Evolutionary conservation across 192 early-diverging fungal genomes (phyloP).

Genomic region (Backusella parvicylindrica): DNA sequence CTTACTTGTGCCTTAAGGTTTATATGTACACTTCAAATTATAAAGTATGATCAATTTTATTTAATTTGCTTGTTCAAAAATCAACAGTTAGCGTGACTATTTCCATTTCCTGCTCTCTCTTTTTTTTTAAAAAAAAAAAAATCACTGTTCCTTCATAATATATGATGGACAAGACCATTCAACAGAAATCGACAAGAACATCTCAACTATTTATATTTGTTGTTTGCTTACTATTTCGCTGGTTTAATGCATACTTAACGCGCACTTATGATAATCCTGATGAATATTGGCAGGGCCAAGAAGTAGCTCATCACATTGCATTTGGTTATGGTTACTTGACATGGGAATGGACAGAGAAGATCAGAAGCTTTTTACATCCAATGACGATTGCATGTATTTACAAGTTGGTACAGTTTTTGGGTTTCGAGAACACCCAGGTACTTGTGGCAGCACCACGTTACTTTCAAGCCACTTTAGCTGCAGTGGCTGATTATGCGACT

Average conservation of each 20-base stretch:
- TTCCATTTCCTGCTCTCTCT: background rate
- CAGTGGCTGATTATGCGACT: constrained; percentile 69
- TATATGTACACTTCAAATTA: no score
- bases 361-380: constrained; percentile 85
- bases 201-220: constrained; percentile 13
- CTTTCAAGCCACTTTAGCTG: constrained; percentile 73
- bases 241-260: constrained; percentile 56
- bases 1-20: no score
- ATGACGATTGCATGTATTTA: constrained; percentile 80
- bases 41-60: no score
- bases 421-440: constrained; percentile 61
- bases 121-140: background rate
- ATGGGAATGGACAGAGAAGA: constrained; percentile 87
- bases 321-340: constrained; percentile 92
- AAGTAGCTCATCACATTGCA: constrained; percentile 82
- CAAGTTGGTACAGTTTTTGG: constrained; percentile 51
- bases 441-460: constrained; percentile 75
- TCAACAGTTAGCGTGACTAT: no score
- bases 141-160: background rate
- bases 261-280: constrained; percentile 90
- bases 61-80: background rate
- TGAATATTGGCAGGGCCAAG: constrained; percentile 96
- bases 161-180: background rate
- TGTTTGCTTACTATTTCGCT: constrained; percentile 44
- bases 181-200: background rate